Evolutionary conservation across 805 yeast genomes (phyloP), one percentile per base, ranked within the genome.

Genomic region (Candida saitoana): DNA sequence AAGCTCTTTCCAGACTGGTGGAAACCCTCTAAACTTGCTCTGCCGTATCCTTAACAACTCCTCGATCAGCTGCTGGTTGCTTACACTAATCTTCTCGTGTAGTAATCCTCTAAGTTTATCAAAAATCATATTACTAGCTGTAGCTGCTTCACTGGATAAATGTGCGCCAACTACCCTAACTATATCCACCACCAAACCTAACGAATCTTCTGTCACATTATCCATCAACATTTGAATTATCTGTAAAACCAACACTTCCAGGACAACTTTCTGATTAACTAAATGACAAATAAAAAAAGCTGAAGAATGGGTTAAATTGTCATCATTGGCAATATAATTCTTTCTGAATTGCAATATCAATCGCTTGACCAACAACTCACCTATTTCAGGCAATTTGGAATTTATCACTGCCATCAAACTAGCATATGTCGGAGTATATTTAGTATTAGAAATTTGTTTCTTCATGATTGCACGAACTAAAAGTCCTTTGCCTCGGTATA

Each of bases 361-460:
- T 45, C 93, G 67, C 6, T 70, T 54, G 0, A 73, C 56, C 24
- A 85, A 47, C 3, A 82, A 56, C 42, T 74, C 74, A 2, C 95
- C 96, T 14, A 87, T 62, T 27, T 75, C 75, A 0, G 95, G 93
- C 3, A 86, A 57, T 49, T 82, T 77, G 4, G 84, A 73, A 58
- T 85, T 84, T 8, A 88, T 39, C 1, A 82, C 71, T 2, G 82
- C 71, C 0, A 76, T 70, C 27, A 88, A 51, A 1, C 84, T 64
- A 0, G 89, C 79, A 49, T 75, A 81, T 1, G 74, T 70, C 0
- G 77, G 60, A 0, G 84, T 48, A 44, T 58, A 64, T 0, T 65
- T 49, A 14, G 59, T 34, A 11, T 79, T 67, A 5, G 54, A 57
- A 11, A 68, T 30, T 51, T 79, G 85, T 0, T 76, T 70, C 36